A percentile compares a stretch with the other conserved stretches of the same genome.
phyloP scores from a whole-genome alignment of 176 grass and related monocot genomes.

The Eremochloa ophiuroides region DNA sequence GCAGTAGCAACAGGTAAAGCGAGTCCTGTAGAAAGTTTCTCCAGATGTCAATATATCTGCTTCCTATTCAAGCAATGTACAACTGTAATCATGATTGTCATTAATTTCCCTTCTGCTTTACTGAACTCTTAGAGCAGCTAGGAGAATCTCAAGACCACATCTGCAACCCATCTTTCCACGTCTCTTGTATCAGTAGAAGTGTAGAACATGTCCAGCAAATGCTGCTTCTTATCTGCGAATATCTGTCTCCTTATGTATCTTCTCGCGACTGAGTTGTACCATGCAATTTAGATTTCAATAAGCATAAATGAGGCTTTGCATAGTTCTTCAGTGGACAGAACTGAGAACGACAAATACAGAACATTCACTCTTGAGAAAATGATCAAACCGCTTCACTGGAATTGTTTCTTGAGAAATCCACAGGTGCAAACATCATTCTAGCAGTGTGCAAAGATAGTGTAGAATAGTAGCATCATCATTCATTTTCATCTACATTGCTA shows the following conservation, averaged over 20 bases:
- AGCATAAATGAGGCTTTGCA: background rate
- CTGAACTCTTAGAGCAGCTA: background rate
- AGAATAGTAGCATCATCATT: too few relatives aligned
- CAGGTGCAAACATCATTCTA: too few relatives aligned
- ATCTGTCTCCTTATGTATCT: too few relatives aligned
- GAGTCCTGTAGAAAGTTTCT: background rate
- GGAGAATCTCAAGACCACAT: background rate
- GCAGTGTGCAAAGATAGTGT: too few relatives aligned
- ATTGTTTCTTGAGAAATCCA: slow-evolving; percentile 7
- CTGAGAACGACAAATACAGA: background rate
- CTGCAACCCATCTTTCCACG: background rate
- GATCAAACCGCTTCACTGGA: background rate
- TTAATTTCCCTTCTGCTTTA: background rate
- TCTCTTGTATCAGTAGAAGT: background rate
- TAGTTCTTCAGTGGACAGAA: background rate
- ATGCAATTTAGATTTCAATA: background rate
- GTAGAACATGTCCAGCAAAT: too few relatives aligned
- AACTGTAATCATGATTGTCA: background rate
- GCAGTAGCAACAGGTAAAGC: background rate
- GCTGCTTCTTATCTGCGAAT: too few relatives aligned
- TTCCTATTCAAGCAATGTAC: background rate
- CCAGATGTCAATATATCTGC: background rate
- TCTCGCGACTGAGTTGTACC: background rate
- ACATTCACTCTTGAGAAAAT: background rate
- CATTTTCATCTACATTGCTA: too few relatives aligned